Evolutionary conservation across 306 rosid genomes (phyloP), one percentile per base, ranked within the genome.

Genomic region (Boehmeria nivea): DNA sequence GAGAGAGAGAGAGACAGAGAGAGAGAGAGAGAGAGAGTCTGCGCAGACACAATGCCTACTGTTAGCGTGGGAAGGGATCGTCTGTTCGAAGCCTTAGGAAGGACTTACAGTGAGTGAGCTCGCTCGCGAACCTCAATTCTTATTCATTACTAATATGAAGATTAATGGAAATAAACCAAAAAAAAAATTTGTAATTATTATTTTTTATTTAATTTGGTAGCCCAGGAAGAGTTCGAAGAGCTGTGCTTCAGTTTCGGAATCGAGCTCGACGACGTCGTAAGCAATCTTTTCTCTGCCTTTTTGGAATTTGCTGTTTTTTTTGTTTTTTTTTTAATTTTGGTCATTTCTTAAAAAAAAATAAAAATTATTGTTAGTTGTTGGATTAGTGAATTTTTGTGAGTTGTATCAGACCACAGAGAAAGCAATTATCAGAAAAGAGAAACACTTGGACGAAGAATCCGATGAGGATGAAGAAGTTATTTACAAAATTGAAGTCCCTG

Each of bases 241-340:
- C 51, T 83, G 6, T 89, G 97, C 78, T 89, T 89, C 84, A 66
- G 82, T 28, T 89, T 86, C 27, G 97, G 97, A 15, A 86, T 89
- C 51, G 95, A 89, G 76, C 95, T 89, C 1, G 97, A 89, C 20
- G 97, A 89, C 42, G 94, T 89, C 3, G 97, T 89, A 74, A 71
- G 94, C 3, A 21, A 40, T 36, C 18, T 24, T n/a, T 4, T 14
- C 36, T 21, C 10, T 54, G 3, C n/a, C n/a, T n/a, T n/a, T n/a
- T n/a, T n/a, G n/a, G n/a, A n/a, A n/a, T n/a, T n/a, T n/a, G 9
- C 22, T 3, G 9, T 19, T 46, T 19, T 0, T 12, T 6, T 23
- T 11, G 25, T 18, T 18, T 48, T n/a, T n/a, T n/a, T n/a, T n/a
- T n/a, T n/a, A n/a, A n/a, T 54, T 18, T 31, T 12, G 2, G 16